Evolutionary conservation across 202 grass and related monocot genomes (phyloP).

Genomic region (Saccharum hybrid): DNA sequence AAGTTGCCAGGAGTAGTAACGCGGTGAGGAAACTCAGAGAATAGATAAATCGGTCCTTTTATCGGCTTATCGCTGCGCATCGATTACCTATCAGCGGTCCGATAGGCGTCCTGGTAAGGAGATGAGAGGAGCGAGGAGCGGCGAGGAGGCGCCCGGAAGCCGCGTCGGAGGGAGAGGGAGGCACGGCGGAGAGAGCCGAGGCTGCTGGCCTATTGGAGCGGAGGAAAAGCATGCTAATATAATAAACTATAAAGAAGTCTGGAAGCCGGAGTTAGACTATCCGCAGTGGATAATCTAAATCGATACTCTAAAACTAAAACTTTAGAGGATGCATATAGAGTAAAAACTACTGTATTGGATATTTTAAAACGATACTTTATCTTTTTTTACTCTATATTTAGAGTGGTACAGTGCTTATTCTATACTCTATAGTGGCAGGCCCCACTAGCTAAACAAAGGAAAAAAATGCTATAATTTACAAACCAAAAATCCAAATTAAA

Average conservation of each 20-base stretch:
- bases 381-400: too few species aligned
- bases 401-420: too few species aligned
- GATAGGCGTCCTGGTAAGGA: not conserved
- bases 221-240: conserved; percentile 12
- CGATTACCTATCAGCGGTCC: not conserved
- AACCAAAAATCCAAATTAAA: too few species aligned
- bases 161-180: not conserved
- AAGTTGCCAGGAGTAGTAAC: not conserved
- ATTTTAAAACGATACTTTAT: too few species aligned
- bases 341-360: too few species aligned
- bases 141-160: not conserved
- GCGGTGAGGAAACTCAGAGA: not conserved
- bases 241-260: not conserved
- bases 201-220: not conserved
- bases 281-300: too few species aligned
- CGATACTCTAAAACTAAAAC: too few species aligned
- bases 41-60: not conserved
- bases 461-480: too few species aligned
- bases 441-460: too few species aligned
- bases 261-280: not conserved
- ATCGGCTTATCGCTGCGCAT: not conserved
- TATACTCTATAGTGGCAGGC: too few species aligned
- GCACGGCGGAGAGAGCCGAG: not conserved
- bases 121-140: not conserved
- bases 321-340: too few species aligned